Percentiles rank a stretch among this genome's conserved stretches.
These are phyloP conservation scores for Thelonectria blattea DNA, from an alignment of 2,329 filamentous ascomycete species.

Conservation along the genomic window DNA sequence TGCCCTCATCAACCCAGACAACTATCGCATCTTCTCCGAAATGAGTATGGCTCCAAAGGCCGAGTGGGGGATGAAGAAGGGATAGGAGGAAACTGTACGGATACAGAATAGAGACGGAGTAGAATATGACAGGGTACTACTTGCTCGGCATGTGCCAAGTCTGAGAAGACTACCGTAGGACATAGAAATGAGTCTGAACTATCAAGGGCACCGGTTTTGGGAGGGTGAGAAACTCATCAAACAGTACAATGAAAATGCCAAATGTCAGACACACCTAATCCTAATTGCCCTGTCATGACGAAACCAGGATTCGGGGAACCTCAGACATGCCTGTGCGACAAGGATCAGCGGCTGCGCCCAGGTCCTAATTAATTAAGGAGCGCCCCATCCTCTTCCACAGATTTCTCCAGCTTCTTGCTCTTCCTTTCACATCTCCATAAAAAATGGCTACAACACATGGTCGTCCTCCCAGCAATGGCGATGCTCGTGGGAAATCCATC, in stretches of 20 bases:
- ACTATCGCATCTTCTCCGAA: slow-evolving; percentile 13
- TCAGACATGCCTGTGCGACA: too few relatives aligned
- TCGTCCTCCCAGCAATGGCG: not conserved
- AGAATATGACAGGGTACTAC: too few relatives aligned
- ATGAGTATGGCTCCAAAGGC: slow-evolving; percentile 12
- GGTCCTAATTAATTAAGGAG: too few relatives aligned
- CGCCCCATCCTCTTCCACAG: not conserved
- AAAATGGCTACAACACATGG: not conserved
- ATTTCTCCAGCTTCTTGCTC: not conserved
- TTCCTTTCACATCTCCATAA: not conserved
- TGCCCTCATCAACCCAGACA: slow-evolving; percentile 12
- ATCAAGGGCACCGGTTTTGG: too few relatives aligned
- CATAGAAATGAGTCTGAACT: not conserved
- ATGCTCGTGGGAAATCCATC: not conserved
- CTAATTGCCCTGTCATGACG: too few relatives aligned
- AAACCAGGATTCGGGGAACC: too few relatives aligned
- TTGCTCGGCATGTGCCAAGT: too few relatives aligned
- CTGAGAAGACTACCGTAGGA: not conserved
- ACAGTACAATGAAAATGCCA: too few relatives aligned
- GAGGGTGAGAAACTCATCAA: too few relatives aligned
- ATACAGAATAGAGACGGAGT: not conserved
- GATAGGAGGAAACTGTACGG: not conserved
- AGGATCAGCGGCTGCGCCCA: too few relatives aligned
- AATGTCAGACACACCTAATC: too few relatives aligned
- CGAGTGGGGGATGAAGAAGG: slow-evolving; percentile 7